Evolutionary conservation across 139 green algal species (phyloP), one percentile per base, ranked within the genome.

Genomic region (Ettlia oleoabundans): DNA sequence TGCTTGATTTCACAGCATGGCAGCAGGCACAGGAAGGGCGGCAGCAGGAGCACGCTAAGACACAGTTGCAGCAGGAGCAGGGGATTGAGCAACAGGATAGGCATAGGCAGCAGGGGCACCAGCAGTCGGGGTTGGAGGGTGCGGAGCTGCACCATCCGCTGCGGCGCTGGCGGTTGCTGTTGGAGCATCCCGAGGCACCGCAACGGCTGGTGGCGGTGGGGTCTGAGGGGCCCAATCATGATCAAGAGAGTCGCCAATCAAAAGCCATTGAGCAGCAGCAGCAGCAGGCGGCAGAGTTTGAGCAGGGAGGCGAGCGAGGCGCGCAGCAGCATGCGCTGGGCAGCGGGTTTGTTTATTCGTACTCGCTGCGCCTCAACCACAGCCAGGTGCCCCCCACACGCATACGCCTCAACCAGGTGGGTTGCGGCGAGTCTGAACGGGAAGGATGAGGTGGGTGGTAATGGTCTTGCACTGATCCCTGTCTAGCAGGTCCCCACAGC

Each of bases 361-460:
- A 88, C 82, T 81, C 79, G 0, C 77, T 97, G 33, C 83, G 90
- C 8, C 87, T 94, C 77, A 96, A 97, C 85, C 88, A 93, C 90
- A 94, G 88, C 7, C 82, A 91, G 40, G 80, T 95, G 80, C 93
- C 93, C 1, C 82, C 87, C 42, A 94, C 90, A 0, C 64, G 76
- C 22, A 72, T 92, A 55, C 82, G 92, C 64, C 68, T 89, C 18
- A 92, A 95, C 85, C 61, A 86, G 32, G 94, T 86, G 90, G 92
- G 43, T 71, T 94, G 38, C n/a, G n/a, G n/a, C n/a, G n/a, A n/a
- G n/a, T n/a, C n/a, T n/a, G n/a, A n/a, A n/a, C n/a, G n/a, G n/a
- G n/a, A n/a, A n/a, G n/a, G n/a, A n/a, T n/a, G n/a, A 55, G 24
- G 21, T 74, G 19, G 37, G 19, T 74, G 38, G 22, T 1, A 3